Evolutionary conservation across 352 stramenopile genomes (phyloP), one percentile per base, ranked within the genome.

Genomic region (Globisporangium polare): DNA sequence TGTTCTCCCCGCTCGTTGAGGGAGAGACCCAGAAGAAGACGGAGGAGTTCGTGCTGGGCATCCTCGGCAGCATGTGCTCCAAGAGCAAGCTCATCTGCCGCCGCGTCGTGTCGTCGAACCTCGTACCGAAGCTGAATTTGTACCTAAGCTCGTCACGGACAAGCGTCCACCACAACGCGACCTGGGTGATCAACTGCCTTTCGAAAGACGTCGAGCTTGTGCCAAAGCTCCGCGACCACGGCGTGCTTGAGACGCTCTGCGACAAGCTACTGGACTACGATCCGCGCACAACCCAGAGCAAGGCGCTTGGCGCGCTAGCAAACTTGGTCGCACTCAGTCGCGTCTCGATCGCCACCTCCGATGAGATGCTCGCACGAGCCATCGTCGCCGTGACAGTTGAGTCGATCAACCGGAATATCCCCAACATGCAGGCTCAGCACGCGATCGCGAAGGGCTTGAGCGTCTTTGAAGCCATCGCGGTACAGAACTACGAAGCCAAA

Each of bases 201-300:
- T 80, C 83, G 10, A 86, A 89, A 45, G 83, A 93, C 51, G 42
- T 35, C 0, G 83, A 93, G 47, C 69, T 93, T 0, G 71, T 86
- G 9, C 63, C 69, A n/a, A 89, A 90, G 58, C 62, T 93, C 0
- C 63, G 75, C 17, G 75, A 84, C 5, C 63, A 87, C 37, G 67
- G 65, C 15, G 75, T 88, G 0, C 52, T 86, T 6, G 74, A 88
- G 17, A 82, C 73, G 6, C 35, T 89, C 10, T 71, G 61, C 24
- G 66, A 75, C 17, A 66, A 75, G 39, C 13, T 90, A 12, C 51
- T 67, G 7, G 13, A 52, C 1, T 83, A 78, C 52, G 67, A 81
- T n/a, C 63, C 74, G 0, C 60, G 45, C 6, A 66, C 53, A n/a
- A 83, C 67, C 5, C 72, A 82, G 42, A 58, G 73, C 27, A 79